Base-by-base conservation (phyloP, 2,329 filamentous ascomycete genomes). In the Ceratocystis variospora region DNA sequence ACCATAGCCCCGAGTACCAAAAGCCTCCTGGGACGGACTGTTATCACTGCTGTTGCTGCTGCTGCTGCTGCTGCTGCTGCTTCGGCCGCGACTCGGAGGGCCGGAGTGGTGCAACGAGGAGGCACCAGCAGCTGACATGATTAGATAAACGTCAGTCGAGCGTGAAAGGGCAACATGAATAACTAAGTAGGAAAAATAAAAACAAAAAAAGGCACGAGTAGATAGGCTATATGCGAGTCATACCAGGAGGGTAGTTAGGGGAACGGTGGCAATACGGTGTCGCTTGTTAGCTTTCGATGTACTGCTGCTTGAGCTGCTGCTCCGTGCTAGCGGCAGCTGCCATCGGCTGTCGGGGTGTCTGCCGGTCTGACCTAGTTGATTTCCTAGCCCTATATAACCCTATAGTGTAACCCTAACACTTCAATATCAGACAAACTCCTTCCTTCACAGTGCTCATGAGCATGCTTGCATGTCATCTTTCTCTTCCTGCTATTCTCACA, bases 1-100 rank as follows among this genome's bases (percentile, higher is more conserved):
- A 82, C 80, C 37, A 41, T 41, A 12, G 10, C 37, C 12, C 37
- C 37, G 37, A 41, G 37, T 5, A 3, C 10, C 37, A 41, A 41
- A 41, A 41, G 37, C 37, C 37, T 41, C 37, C 69, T 73, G 74
- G 46, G 71, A 79, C 77, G 69, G 73, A 66, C 84, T 77, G 73
- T 82, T 80, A 76, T 73, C 17, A 59, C 62, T 61, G 28, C 25
- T n/a, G 53, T 28, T 57, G 48, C 25, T n/a, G 53, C 53, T 57
- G 22, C 53, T 31, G n/a, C 62, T 61, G 28, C 25, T n/a, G 53
- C 53, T 57, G 48, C 25, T n/a, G 53, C 53, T 57, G 22, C 53
- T 31, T 82, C 80, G 70, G 75, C 75, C 70, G 76, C 73, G 25
- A 59, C 62, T 63, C 62, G 45, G n/a, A 50, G 33, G 61, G 6